phyloP scores from a whole-genome alignment of 768 basidiomycete genomes.

The Leccinum obscurum region DNA sequence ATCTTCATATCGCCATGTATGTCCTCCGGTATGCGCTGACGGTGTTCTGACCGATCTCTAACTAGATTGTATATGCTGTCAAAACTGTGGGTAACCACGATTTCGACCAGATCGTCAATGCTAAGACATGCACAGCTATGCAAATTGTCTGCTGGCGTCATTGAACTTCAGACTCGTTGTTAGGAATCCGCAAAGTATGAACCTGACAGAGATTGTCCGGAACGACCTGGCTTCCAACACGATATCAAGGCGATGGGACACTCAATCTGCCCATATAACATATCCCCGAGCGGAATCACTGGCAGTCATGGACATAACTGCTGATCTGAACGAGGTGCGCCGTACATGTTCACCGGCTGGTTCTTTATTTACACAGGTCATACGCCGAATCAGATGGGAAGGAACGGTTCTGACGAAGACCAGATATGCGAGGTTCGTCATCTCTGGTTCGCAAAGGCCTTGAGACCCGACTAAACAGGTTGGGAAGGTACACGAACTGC shows the following conservation, averaged over 20 bases:
- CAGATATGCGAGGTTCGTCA: background rate
- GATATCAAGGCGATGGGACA: background rate
- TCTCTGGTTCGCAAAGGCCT: background rate
- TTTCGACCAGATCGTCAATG: too few relatives aligned
- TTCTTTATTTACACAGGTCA: background rate
- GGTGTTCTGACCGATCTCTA: too few relatives aligned
- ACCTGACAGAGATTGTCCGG: background rate
- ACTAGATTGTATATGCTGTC: constrained; percentile 3
- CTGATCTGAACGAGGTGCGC: background rate
- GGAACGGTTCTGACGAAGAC: background rate
- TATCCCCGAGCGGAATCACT: background rate
- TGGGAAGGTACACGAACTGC: too few relatives aligned
- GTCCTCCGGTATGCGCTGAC: background rate
- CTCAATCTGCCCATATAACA: background rate
- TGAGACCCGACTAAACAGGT: background rate
- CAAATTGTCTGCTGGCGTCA: constrained; percentile 13
- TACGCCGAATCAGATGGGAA: background rate
- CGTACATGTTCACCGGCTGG: background rate
- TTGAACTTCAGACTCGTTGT: constrained; percentile 10
- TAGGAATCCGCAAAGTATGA: background rate
- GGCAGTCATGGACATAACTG: background rate
- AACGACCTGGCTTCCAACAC: background rate
- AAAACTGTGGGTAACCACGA: constrained; percentile 4
- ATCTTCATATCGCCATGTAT: constrained; percentile 23
- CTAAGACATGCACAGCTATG: constrained; percentile 10